A percentile compares a stretch with the other conserved stretches of the same genome.
Evolutionary conservation across 2,329 filamentous ascomycete genomes (phyloP).

Genomic region (Plectosphaerella plurivora): DNA sequence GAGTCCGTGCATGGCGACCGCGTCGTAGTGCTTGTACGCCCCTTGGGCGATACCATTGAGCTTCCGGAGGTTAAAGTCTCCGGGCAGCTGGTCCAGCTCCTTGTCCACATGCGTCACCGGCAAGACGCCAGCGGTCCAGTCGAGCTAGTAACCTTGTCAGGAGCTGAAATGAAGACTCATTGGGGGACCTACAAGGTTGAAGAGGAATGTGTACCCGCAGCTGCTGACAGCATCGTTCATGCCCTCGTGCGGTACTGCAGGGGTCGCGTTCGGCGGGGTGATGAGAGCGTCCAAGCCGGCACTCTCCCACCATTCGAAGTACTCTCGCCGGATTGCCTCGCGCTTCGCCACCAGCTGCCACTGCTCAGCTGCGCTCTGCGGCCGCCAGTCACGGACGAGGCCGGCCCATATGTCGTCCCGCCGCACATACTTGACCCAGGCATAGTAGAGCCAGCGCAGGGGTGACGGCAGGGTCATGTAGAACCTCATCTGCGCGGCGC

Average conservation of each 20-base stretch:
- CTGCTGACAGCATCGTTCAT: slow-evolving; percentile 83
- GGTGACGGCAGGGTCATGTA: slow-evolving; percentile 70
- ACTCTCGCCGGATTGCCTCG: slow-evolving; percentile 71
- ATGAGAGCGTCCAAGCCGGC: slow-evolving; percentile 73
- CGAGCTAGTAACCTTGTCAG: slow-evolving; percentile 49
- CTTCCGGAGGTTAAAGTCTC: slow-evolving; percentile 53
- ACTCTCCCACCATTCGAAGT: slow-evolving; percentile 82
- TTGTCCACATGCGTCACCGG: slow-evolving; percentile 83
- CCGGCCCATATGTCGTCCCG: slow-evolving; percentile 75
- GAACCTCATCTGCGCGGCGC: slow-evolving; percentile 68
- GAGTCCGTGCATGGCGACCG: slow-evolving; percentile 76
- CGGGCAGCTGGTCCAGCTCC: slow-evolving; percentile 59
- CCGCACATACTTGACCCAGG: slow-evolving; percentile 82
- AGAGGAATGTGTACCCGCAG: slow-evolving; percentile 91
- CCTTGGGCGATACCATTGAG: slow-evolving; percentile 78
- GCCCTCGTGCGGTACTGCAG: slow-evolving; percentile 78
- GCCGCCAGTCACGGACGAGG: slow-evolving; percentile 67
- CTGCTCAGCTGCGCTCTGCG: slow-evolving; percentile 71
- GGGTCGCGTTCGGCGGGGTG: slow-evolving; percentile 83
- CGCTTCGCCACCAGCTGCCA: slow-evolving; percentile 76
- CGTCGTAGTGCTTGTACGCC: slow-evolving; percentile 83
- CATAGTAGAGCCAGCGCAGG: slow-evolving; percentile 80
- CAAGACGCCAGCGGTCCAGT: slow-evolving; percentile 79
- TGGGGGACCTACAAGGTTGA: slow-evolving; percentile 65
- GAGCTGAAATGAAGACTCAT: neutral